phyloP scores from a whole-genome alignment of 202 grass and related monocot genomes.

The Musa balbisiana region DNA sequence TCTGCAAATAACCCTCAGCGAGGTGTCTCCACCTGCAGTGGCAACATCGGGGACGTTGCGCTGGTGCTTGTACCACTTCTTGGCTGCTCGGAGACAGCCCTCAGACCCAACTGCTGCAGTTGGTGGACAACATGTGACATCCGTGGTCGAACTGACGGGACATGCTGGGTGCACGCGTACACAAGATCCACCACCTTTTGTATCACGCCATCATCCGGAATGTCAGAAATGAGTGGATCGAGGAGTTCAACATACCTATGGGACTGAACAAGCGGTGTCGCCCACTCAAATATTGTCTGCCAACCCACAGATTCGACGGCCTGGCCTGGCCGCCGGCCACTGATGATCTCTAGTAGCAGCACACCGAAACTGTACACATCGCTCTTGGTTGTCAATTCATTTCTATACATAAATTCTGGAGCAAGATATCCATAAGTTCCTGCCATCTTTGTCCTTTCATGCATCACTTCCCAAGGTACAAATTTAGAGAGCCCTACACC shows the following conservation, averaged over 20 bases:
- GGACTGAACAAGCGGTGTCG: constrained; percentile 75
- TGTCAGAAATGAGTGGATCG: constrained; percentile 71
- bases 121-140: constrained; percentile 98
- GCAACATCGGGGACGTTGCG: constrained; percentile 78
- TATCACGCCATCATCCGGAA: constrained; percentile 65
- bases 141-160: constrained; percentile 81
- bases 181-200: constrained; percentile 89
- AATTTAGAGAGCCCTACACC: constrained; percentile 88
- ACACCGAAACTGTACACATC: constrained; percentile 97
- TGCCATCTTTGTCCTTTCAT: constrained; percentile 80
- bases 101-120: constrained; percentile 73
- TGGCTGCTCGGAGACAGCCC: constrained; percentile 48
- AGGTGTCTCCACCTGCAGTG: constrained; percentile 67
- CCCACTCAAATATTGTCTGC: constrained; percentile 98
- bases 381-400: constrained; percentile 91
- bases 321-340: constrained; percentile 64
- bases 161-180: constrained; percentile 90
- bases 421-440: constrained; percentile 92
- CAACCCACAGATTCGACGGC: constrained; percentile 77
- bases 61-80: constrained; percentile 87
- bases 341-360: constrained; percentile 85
- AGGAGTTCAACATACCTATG: constrained; percentile 85
- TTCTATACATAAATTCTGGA: constrained; percentile 92
- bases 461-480: constrained; percentile 98
- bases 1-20: constrained; percentile 28